Base-by-base conservation (phyloP, 2,329 filamentous ascomycete genomes). In the Fusarium devonianum region DNA sequence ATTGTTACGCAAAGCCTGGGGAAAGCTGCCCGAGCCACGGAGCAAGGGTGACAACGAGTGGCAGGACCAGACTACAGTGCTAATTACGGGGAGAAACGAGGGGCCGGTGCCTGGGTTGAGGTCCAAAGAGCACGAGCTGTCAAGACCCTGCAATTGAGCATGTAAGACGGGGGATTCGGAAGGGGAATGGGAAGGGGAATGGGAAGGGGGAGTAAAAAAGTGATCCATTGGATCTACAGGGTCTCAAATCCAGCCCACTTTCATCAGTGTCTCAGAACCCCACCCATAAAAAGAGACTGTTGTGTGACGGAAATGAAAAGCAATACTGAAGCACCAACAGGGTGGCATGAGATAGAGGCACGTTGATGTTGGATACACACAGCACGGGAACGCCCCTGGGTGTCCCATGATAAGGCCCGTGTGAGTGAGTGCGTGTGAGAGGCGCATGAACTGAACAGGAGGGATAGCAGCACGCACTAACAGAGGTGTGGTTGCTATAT, bases 201-300 rank as follows among this genome's bases (percentile, higher is more conserved):
- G 41, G 41, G 49, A 58, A 56, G 40, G 40, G 55, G 39, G 39
- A 48, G 17, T 47, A 29, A 47, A n/a, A 41, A 26, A 22, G 29
- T 33, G 58, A 56, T 53, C 47, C 23, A 53, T 63, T 58, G 48
- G 59, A 63, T 63, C 60, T 63, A 61, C 53, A 63, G 60, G 60
- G 60, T 63, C 56, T 39, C 56, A 40, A 39, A 14, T 57, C 42
- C 42, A 49, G 23, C 32, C 53, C 53, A 39, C 42, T 34, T 54
- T 39, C 25, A 43, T 43, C 34, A 44, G 14, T 58, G 55, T 58
- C 49, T 58, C 26, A 22, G n/a, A 52, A 52, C 40, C 41, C 50
- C 50, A 58, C 56, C 47, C 43, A 18, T 16, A 56, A 25, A 21
- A 25, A 21, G 35, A 51, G 23, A 39, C 25, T 34, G 23, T 46